Evolutionary conservation across 139 green algal species (phyloP).

Genomic region (Chlamydomonas sp.): DNA sequence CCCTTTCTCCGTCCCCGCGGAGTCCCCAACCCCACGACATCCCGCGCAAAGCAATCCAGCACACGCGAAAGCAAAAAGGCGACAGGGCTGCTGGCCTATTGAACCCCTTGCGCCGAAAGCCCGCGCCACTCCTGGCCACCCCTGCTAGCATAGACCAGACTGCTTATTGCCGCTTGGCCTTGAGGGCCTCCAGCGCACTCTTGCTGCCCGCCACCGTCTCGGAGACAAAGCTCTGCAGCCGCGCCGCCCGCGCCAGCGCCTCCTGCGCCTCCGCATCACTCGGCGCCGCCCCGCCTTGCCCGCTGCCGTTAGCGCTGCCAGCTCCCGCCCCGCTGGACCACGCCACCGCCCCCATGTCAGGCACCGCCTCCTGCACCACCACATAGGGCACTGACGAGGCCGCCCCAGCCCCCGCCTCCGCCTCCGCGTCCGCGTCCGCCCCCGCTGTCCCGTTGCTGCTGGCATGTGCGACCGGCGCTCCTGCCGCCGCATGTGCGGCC

Average conservation of each 20-base stretch:
- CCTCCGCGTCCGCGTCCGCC: too few relatives aligned
- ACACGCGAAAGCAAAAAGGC: too few relatives aligned
- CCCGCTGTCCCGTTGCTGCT: too few relatives aligned
- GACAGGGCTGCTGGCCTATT: too few relatives aligned
- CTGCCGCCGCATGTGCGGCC: too few relatives aligned
- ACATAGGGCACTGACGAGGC: not conserved
- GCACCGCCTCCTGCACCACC: not conserved
- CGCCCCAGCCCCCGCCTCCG: not conserved
- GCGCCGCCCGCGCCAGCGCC: not conserved
- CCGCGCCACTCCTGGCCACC: not conserved
- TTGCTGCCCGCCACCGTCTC: conserved; percentile 1
- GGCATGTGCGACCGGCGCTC: too few relatives aligned
- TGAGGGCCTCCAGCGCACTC: conserved; percentile 2
- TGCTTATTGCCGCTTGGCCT: conserved; percentile 17
- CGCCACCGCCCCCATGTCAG: conserved; percentile 6
- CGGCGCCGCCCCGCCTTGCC: not conserved
- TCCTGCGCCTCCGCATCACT: not conserved
- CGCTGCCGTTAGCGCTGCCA: not conserved
- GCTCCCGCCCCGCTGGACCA: not conserved
- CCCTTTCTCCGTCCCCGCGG: too few relatives aligned
- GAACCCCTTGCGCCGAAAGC: too few relatives aligned
- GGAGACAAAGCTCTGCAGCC: conserved; percentile 26
- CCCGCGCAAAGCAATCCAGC: too few relatives aligned
- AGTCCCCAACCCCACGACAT: too few relatives aligned
- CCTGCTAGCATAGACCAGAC: too few relatives aligned